These are phyloP conservation scores for Xylariaceae sp. DNA, from an alignment of 2,329 filamentous ascomycete genomes.

Conservation along the genomic window DNA sequence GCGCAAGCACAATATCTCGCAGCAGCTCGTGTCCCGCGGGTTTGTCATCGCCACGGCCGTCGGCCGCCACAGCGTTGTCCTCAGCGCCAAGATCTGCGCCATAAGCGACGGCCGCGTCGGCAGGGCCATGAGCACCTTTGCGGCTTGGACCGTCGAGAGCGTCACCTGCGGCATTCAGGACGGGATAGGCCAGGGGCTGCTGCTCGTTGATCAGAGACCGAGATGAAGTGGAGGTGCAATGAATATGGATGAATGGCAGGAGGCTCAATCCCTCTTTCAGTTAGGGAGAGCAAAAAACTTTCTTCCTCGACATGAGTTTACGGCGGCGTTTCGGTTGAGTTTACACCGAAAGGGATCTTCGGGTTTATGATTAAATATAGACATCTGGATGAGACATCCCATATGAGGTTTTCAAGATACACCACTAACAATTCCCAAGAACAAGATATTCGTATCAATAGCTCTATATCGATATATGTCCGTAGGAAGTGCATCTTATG, in stretches of 20 bases:
- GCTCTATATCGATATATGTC: no score
- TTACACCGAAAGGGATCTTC: not conserved
- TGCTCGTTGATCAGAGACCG: slow-evolving; percentile 33
- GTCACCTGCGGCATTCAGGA: slow-evolving; percentile 71
- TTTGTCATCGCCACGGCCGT: slow-evolving; percentile 59
- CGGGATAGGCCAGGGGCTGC: slow-evolving; percentile 54
- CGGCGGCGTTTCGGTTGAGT: not conserved
- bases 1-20: slow-evolving; percentile 68
- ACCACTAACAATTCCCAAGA: not conserved
- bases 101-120: slow-evolving; percentile 71
- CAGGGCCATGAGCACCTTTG: slow-evolving; percentile 59
- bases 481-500: no score
- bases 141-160: slow-evolving; percentile 67
- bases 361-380: not conserved
- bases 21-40: slow-evolving; percentile 59
- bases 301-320: no score
- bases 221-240: not conserved
- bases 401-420: not conserved
- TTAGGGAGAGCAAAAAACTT: no score
- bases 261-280: no score
- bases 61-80: slow-evolving; percentile 55
- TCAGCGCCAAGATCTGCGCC: slow-evolving; percentile 61
- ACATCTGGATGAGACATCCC: not conserved
- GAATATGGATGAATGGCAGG: not conserved
- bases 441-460: not conserved